Evolutionary conservation across 2,329 filamentous ascomycete genomes (phyloP).

Genomic region (Macrophomina phaseolina): DNA sequence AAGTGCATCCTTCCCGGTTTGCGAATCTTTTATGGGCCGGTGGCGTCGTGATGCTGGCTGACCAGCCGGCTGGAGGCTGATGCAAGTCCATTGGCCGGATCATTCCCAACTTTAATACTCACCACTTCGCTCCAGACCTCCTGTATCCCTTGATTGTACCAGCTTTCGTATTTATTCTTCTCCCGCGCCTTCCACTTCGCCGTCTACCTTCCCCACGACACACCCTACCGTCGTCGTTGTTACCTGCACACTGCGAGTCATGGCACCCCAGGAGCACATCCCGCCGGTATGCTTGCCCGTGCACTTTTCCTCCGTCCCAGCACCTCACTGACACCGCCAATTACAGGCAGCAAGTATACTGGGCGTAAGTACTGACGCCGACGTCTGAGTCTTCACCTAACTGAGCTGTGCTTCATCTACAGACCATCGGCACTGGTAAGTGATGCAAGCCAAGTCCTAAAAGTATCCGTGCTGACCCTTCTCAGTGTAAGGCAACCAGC

Average conservation of each 20-base stretch:
- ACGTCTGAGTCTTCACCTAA: not conserved
- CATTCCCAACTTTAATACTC: constrained; percentile 18
- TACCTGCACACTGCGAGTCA: constrained; percentile 11
- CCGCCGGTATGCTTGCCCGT: constrained; percentile 12
- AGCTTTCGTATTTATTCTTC: not conserved
- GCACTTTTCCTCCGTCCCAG: not conserved
- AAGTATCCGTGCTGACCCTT: constrained; percentile 21
- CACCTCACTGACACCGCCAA: constrained; percentile 33
- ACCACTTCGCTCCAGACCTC: constrained; percentile 5
- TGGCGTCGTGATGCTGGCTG: constrained; percentile 18
- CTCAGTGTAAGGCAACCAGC: constrained; percentile 31
- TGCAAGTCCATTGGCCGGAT: not conserved
- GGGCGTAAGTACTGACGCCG: constrained; percentile 39
- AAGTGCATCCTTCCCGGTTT: constrained; percentile 2
- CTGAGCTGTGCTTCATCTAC: constrained; percentile 8
- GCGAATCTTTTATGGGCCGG: constrained; percentile 23
- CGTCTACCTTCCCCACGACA: not conserved
- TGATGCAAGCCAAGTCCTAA: not conserved
- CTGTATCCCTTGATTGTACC: not conserved
- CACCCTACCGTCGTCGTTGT: constrained; percentile 4
- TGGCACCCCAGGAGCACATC: constrained; percentile 28
- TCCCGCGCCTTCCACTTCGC: not conserved
- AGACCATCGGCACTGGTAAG: constrained; percentile 48
- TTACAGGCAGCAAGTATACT: constrained; percentile 46
- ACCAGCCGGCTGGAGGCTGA: constrained; percentile 12